Base-by-base conservation (phyloP, 1,284 basidiomycete genomes). In the Apiotrichum veenhuisii region DNA sequence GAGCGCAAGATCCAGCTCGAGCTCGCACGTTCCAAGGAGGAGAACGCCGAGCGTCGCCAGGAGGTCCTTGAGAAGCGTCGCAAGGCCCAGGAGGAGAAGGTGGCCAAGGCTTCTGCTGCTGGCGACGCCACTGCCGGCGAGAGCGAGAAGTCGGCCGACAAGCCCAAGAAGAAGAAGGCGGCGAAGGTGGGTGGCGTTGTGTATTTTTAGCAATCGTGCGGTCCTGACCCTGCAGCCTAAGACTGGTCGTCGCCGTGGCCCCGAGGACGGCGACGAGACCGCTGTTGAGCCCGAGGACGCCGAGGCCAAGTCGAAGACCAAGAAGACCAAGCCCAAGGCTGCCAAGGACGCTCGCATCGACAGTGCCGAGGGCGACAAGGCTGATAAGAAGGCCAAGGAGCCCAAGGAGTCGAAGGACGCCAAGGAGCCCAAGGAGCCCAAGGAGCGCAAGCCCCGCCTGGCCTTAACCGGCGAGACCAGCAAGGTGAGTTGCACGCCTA, bases 11-110 rank as follows among this genome's bases (percentile, higher is more conserved):
- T 94, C 75, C 86, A 89, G 76, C 83, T 95, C 77, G 87, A 94
- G 81, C 80, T 91, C 72, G 93, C 92, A 73, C 92, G 92, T 80
- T 88, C 90, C 79, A 91, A 90, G 81, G 86, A 84, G 79, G 89
- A 84, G 67, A 86, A 82, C 77, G 86, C 82, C 77, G 86, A 87
- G 55, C 65, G 72, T n/a, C 60, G 65, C 43, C 62, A 66, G 38
- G 69, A 55, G 57, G 62, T 54, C 58, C 52, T 54, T 54, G 66
- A 63, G 23, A 64, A 65, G 59, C 66, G 65, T 45, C 61, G 59
- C 47, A 66, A 65, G 51, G 63, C 53, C 25, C 58, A 70, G 51
- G 62, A 63, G 15, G 65, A 65, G 36, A 58, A 57, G 45, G 65
- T 56, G 17, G 64, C 52, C 17, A 59, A 66, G 49, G 75, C 77